Evolutionary conservation across 192 early-diverging fungal species (phyloP), one percentile per base, ranked within the genome.

Genomic region (Diversispora eburnea): DNA sequence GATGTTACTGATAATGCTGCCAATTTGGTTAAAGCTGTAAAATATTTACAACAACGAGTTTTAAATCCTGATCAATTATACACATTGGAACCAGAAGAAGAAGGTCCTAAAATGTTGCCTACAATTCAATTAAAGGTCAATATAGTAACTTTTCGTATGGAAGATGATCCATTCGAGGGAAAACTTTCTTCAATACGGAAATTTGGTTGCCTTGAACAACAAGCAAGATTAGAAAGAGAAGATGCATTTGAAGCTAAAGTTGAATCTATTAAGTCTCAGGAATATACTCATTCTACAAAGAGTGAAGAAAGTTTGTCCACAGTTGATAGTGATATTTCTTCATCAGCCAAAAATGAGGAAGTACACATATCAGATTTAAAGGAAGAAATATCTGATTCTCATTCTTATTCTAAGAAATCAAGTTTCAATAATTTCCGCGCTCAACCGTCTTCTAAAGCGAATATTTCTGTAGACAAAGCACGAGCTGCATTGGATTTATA

Each of bases 141-240:
- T 4, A 64, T 71, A 7, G 54, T 84, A 15, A 78, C 76, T 0
- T 59, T 84, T 13, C 60, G 78, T 4, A 51, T 84, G 39, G 80
- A 84, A 25, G 82, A 84, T 51, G 80, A 84, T 71, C 82, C 82
- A 17, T 82, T 84, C 59, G 82, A 84, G 70, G 70, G 67, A 43
- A 46, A 71, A 22, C 42, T 84, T 45, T 64, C 78, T 20, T 17
- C 72, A 8, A 82, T 78, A 19, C 80, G 78, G 74, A 75, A 66
- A 61, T 62, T 78, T 8, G 82, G 82, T 17, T 19, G 77, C 0
- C 10, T 64, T n/a, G 78, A 84, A 56, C 82, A 84, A 51, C 15
- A 43, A 9, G 54, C 60, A 7, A 67, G 82, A 25, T 47, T 80
- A n/a, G 80, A 61, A 20, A 72, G 78, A 0, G 64, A 78, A 56